A percentile compares a stretch with the other conserved stretches of the same genome.
Evolutionary conservation across 1,284 basidiomycete species (phyloP).

Genomic region (Marasmius fiardii): DNA sequence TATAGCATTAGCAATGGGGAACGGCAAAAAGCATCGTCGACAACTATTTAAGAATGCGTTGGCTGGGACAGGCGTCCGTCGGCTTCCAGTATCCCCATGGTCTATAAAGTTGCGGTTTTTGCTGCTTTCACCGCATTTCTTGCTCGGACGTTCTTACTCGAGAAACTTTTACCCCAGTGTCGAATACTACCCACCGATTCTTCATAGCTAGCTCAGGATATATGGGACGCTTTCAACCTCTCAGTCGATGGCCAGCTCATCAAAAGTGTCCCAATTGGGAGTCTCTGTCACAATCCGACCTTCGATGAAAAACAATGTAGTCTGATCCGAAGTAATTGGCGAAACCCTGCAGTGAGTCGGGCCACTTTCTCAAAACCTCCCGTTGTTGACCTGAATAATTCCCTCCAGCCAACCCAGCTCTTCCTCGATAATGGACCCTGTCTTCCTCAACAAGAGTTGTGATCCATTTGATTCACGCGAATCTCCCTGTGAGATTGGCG

Average conservation of each 20-base stretch:
- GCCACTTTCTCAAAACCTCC: no score
- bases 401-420: no score
- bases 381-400: no score
- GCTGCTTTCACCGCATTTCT: background rate
- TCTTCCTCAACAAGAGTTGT: conserved; percentile 22
- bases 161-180: background rate
- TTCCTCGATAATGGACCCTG: conserved; percentile 12
- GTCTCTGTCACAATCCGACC: conserved; percentile 16
- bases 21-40: no score
- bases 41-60: no score
- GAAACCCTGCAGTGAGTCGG: conserved; percentile 13
- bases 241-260: conserved; percentile 20
- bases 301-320: conserved; percentile 11
- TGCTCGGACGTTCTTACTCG: no score
- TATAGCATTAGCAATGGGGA: no score
- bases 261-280: conserved; percentile 19
- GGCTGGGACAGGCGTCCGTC: no score
- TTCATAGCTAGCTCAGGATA: conserved; percentile 17
- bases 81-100: background rate
- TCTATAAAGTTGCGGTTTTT: background rate
- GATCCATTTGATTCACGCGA: conserved; percentile 19
- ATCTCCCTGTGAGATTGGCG: conserved; percentile 16
- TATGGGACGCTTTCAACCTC: conserved; percentile 21
- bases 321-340: conserved; percentile 13
- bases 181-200: conserved; percentile 13